phyloP scores from a whole-genome alignment of 306 rosid species.

The Medicago arabica region DNA sequence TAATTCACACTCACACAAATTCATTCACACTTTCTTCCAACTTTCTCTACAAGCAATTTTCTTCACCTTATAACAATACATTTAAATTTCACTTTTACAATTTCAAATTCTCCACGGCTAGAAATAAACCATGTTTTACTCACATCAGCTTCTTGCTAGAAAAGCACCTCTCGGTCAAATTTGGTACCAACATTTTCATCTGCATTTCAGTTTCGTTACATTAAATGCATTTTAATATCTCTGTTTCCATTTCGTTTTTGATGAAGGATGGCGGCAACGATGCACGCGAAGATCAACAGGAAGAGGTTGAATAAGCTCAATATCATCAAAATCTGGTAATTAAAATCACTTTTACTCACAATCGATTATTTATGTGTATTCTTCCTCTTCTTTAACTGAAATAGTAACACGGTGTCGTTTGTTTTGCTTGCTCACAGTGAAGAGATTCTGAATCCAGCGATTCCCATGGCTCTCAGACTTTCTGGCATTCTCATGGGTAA shows the following conservation, averaged over 20 bases:
- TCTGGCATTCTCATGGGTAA: slow-evolving; percentile 96
- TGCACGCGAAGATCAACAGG: slow-evolving; percentile 67
- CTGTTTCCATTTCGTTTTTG: not conserved
- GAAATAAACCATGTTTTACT: slow-evolving; percentile 66
- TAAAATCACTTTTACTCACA: too few relatives aligned
- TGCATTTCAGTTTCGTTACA: not conserved
- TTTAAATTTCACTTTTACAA: too few relatives aligned
- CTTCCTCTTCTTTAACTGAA: not conserved
- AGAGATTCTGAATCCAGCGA: slow-evolving; percentile 84
- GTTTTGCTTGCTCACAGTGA: slow-evolving; percentile 56
- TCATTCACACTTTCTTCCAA: too few relatives aligned
- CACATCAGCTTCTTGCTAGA: slow-evolving; percentile 85
- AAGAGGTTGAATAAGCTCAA: slow-evolving; percentile 71
- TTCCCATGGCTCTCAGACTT: slow-evolving; percentile 96
- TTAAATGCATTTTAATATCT: too few relatives aligned
- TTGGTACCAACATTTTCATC: slow-evolving; percentile 52
- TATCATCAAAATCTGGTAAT: slow-evolving; percentile 77
- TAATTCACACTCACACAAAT: too few relatives aligned
- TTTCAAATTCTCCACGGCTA: not conserved
- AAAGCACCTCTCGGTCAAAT: slow-evolving; percentile 89
- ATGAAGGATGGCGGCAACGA: slow-evolving; percentile 54
- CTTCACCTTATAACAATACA: too few relatives aligned
- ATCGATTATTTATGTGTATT: not conserved
- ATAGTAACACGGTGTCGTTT: slow-evolving; percentile 13
- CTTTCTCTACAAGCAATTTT: too few relatives aligned